Conservation (phyloP, 2,329 filamentous ascomycete genomes). For the Didymella sp. region DNA sequence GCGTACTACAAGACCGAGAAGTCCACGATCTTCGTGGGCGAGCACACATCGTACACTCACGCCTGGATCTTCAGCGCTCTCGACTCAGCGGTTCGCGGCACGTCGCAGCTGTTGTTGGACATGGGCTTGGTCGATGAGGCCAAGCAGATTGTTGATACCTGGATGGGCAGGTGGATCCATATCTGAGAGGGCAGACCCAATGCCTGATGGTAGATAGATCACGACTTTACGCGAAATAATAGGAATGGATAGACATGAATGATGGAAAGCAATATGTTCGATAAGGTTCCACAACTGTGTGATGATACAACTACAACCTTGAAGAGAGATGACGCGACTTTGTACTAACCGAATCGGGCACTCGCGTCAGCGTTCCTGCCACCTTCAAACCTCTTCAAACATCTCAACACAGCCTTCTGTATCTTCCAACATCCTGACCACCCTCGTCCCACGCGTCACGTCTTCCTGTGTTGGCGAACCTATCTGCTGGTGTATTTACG, state of each 20-base stretch:
- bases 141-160: conserved; percentile 67
- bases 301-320: too few species aligned
- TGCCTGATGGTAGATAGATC: neutral
- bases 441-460: neutral
- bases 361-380: neutral
- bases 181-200: neutral
- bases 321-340: conserved; percentile 19
- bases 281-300: neutral
- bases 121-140: conserved; percentile 74
- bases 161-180: conserved; percentile 73
- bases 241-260: neutral
- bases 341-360: neutral
- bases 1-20: conserved; percentile 75
- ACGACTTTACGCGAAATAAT: neutral
- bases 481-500: neutral
- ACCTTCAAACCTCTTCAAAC: neutral
- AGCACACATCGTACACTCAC: conserved; percentile 75
- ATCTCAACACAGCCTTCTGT: neutral
- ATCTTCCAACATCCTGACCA: neutral
- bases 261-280: neutral
- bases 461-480: neutral
- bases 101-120: conserved; percentile 68
- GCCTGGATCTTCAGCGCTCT: conserved; percentile 73
- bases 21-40: conserved; percentile 70
- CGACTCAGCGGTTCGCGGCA: conserved; percentile 71